Conservation (phyloP, 2,329 filamentous ascomycete genomes). For the Atkinsonella hypoxylon region DNA sequence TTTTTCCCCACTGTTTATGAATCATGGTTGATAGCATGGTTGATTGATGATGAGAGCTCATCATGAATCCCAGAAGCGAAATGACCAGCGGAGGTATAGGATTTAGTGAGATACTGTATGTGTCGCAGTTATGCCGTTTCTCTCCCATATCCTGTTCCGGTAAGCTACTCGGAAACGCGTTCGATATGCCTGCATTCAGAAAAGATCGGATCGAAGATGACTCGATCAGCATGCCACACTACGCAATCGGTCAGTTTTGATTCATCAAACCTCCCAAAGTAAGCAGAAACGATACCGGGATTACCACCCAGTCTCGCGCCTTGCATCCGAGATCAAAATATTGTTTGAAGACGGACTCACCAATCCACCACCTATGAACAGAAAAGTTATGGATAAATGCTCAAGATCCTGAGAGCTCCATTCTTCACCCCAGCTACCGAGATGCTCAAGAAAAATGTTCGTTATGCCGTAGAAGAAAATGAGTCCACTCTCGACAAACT, state of each 20-base stretch:
- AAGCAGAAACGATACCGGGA: not conserved
- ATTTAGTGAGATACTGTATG: conserved; percentile 69
- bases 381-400: conserved; percentile 81
- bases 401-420: conserved; percentile 79
- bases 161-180: conserved; percentile 20
- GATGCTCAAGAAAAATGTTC: conserved; percentile 87
- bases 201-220: conserved; percentile 57
- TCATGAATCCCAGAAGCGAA: conserved; percentile 81
- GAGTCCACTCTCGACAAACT: conserved; percentile 80
- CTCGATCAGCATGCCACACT: conserved; percentile 78
- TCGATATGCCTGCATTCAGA: conserved; percentile 41
- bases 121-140: conserved; percentile 44
- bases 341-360: conserved; percentile 35
- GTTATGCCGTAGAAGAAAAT: conserved; percentile 84
- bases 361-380: conserved; percentile 88
- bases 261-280: not conserved
- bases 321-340: not conserved
- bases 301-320: not conserved
- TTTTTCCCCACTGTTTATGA: conserved; percentile 84
- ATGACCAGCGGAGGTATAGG: conserved; percentile 82
- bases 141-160: conserved; percentile 34
- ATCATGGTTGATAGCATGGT: conserved; percentile 84
- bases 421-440: conserved; percentile 55
- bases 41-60: conserved; percentile 80
- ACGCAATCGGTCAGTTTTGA: not conserved